Evolutionary conservation across 2,329 filamentous ascomycete species (phyloP), one percentile per base, ranked within the genome.

Genomic region (Colletotrichum cereale): DNA sequence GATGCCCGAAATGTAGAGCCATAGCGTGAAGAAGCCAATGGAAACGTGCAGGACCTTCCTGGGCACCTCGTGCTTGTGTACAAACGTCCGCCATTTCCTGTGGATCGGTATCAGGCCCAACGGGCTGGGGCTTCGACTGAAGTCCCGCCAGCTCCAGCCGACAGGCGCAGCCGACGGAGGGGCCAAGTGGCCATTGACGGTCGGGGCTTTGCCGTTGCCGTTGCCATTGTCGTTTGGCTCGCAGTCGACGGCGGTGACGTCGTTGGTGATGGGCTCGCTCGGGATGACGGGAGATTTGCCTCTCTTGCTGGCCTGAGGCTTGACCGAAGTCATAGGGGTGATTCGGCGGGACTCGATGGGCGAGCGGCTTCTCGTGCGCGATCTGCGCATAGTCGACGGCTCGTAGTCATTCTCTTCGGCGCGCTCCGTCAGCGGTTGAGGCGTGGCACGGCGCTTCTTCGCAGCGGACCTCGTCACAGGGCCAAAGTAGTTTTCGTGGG

Each of bases 1-100:
- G 6, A 92, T 89, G 67, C 95, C 96, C 34, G 88, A 90, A 61
- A 90, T 86, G 82, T 98, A 99, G 47, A 98, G 88, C 84, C 92
- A 93, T 56, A 97, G 88, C 26, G 96, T 94, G 72, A 98, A 87
- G 84, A 98, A 98, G 66, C 96, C 96, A 79, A 99, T 99, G 58
- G 95, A 98, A 68, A 98, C 94, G 80, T 99, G 96, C 47, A 99
- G 87, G 50, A 91, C 85, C 82, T 99, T 99, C 77, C 96, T 92
- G 12, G 96, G 96, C 64, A 99, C 95, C 83, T 99, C 96, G 82
- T 99, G 96, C 77, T 94, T 95, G 87, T 99, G 96, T 74, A 97
- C 93, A 79, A 99, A 95, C 36, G 89, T 92, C 76, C 94, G 90
- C 89, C 96, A 99, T 79, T 96, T 92, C 72, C 93, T 88, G 81